These are phyloP conservation scores for Voacanga thouarsii DNA, from an alignment of 257 asterid species.

Conservation along the genomic window DNA sequence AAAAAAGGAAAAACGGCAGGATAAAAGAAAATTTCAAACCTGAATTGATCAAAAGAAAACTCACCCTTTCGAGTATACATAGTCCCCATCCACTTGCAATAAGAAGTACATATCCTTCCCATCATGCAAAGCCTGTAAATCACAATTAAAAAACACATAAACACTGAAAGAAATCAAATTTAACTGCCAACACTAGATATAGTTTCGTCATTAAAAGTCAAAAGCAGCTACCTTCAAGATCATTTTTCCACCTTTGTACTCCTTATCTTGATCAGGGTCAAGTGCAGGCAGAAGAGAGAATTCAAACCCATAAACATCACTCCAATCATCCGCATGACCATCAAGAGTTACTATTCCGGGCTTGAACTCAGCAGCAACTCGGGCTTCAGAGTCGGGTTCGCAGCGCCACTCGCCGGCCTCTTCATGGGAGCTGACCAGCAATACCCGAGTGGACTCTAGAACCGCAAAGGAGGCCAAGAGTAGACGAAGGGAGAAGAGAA, in stretches of 20 bases:
- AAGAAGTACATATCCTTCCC: constrained; percentile 66
- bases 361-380: constrained; percentile 52
- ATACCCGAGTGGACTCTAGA: constrained; percentile 20
- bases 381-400: constrained; percentile 57
- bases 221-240: constrained; percentile 52
- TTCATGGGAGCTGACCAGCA: constrained; percentile 48
- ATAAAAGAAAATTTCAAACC: not conserved
- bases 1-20: not conserved
- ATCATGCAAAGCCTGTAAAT: constrained; percentile 72
- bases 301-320: constrained; percentile 60
- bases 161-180: not conserved
- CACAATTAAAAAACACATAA: constrained; percentile 12
- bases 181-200: not conserved
- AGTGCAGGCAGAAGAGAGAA: constrained; percentile 82
- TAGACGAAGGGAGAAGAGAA: constrained; percentile 2
- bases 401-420: constrained; percentile 79
- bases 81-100: constrained; percentile 79
- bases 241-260: constrained; percentile 68
- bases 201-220: not conserved
- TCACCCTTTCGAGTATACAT: constrained; percentile 68
- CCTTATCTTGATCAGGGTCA: constrained; percentile 76
- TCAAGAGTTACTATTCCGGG: constrained; percentile 72
- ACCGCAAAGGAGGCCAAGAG: constrained; percentile 26
- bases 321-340: constrained; percentile 74
- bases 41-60: constrained; percentile 18